These are phyloP conservation scores for Quercus lobata DNA, from an alignment of 331 rosid genomes.

Conservation along the genomic window DNA sequence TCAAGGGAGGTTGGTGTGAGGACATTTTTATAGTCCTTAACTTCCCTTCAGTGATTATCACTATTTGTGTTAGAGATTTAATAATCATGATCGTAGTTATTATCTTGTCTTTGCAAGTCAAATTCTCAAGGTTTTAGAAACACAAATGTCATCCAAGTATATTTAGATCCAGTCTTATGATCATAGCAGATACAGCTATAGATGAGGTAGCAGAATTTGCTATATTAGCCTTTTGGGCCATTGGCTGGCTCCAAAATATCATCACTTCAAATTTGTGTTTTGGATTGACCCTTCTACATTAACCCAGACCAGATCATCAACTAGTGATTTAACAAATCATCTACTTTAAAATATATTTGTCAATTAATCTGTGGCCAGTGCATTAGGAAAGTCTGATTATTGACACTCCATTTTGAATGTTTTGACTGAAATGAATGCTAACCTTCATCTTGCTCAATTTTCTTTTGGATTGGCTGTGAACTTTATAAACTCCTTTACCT, in stretches of 20 bases:
- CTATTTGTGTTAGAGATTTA: not conserved
- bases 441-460: not conserved
- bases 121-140: not conserved
- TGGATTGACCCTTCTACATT: not conserved
- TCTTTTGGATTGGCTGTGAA: not conserved
- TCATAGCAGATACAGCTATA: not conserved
- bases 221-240: not conserved
- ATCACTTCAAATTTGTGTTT: not conserved
- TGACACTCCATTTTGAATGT: not conserved
- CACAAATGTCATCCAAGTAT: not conserved
- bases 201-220: not conserved
- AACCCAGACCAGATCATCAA: not conserved
- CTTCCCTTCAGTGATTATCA: too few species aligned
- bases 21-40: too few species aligned
- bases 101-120: not conserved
- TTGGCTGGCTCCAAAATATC: not conserved
- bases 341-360: not conserved
- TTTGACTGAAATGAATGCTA: not conserved
- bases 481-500: not conserved
- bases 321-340: not conserved
- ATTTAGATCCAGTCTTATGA: not conserved
- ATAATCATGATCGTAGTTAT: not conserved
- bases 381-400: not conserved
- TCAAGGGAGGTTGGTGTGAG: too few species aligned
- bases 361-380: not conserved